phyloP scores from a whole-genome alignment of 176 grass and related monocot species.

The Alopecurus myosuroides region DNA sequence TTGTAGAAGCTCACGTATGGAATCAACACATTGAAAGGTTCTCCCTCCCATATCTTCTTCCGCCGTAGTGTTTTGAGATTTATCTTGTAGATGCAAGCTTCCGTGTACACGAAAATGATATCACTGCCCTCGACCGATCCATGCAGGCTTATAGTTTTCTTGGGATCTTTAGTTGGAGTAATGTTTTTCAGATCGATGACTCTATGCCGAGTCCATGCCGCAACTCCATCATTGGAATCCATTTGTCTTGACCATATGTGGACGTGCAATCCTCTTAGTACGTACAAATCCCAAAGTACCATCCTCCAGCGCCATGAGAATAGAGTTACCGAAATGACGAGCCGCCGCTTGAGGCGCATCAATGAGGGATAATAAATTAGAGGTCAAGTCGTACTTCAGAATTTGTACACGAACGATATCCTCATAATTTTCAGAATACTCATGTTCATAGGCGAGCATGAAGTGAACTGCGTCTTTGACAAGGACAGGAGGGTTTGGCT shows the following conservation, averaged over 20 bases:
- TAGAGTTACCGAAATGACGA: not conserved
- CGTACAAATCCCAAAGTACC: not conserved
- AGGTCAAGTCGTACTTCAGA: not conserved
- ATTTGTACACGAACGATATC: not conserved
- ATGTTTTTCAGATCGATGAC: not conserved
- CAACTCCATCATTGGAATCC: not conserved
- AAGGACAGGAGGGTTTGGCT: not conserved
- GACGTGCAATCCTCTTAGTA: not conserved
- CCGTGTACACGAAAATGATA: not conserved
- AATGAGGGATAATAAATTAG: not conserved
- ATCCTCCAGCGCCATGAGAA: not conserved
- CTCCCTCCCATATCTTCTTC: not conserved
- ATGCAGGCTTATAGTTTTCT: not conserved
- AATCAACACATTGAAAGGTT: not conserved
- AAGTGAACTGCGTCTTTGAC: not conserved
- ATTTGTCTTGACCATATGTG: not conserved
- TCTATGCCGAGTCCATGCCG: not conserved
- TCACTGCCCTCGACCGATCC: not conserved
- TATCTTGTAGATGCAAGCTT: not conserved
- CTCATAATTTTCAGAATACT: not conserved
- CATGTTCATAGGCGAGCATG: not conserved
- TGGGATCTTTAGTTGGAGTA: not conserved
- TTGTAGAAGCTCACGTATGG: not conserved
- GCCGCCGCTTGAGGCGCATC: not conserved
- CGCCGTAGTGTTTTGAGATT: not conserved